Conservation (phyloP, 441 rosid species). For the Metrosideros polymorpha region DNA sequence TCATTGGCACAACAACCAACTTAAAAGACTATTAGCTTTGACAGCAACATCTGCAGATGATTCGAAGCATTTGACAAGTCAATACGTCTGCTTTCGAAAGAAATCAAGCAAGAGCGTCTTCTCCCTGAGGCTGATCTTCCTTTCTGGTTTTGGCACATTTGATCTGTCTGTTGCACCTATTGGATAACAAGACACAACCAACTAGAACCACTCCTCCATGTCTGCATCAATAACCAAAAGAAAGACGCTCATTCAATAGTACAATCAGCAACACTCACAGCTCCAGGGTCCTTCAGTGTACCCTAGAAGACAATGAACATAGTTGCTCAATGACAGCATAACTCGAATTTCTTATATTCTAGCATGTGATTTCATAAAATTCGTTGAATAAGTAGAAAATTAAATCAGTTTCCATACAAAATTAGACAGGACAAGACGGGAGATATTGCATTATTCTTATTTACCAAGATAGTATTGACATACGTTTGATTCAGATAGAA, state of each 20-base stretch:
- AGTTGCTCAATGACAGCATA: neutral
- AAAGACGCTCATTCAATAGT: neutral
- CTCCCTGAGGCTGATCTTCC: slow-evolving; percentile 51
- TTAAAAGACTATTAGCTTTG: slow-evolving; percentile 58
- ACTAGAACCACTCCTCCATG: slow-evolving; percentile 83
- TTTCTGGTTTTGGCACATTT: slow-evolving; percentile 47
- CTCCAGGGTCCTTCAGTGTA: neutral
- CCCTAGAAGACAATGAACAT: slow-evolving; percentile 1
- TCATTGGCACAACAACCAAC: slow-evolving; percentile 87
- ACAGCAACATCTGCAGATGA: slow-evolving; percentile 48
- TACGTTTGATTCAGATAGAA: neutral
- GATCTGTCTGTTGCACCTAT: slow-evolving; percentile 23
- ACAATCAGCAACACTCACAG: neutral
- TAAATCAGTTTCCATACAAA: neutral
- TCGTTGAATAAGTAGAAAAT: neutral
- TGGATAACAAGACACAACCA: slow-evolving; percentile 85
- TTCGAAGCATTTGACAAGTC: slow-evolving; percentile 26
- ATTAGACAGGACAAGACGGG: neutral
- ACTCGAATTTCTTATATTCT: neutral
- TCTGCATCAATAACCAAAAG: slow-evolving; percentile 26
- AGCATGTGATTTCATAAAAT: neutral
- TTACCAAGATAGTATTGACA: neutral
- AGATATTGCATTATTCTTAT: neutral
- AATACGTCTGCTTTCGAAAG: slow-evolving; percentile 69
- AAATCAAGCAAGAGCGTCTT: slow-evolving; percentile 55